These are phyloP conservation scores for Panicum virgatum DNA, from an alignment of 202 grass and related monocot genomes.

Conservation along the genomic window DNA sequence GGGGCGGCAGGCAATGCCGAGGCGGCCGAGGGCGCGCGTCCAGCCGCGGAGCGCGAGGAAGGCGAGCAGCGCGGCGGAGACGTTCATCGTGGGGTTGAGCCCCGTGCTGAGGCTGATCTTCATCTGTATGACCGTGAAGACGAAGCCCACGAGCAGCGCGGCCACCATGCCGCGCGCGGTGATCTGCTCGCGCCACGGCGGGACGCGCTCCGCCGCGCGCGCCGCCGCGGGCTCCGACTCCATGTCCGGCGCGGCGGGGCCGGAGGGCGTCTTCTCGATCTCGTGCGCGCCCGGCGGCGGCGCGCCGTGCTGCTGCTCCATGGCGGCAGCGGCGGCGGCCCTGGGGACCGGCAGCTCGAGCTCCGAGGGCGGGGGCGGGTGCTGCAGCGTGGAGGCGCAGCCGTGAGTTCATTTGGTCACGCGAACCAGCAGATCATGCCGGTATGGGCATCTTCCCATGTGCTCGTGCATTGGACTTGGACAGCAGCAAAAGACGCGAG, in stretches of 20 bases:
- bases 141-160: conserved; percentile 62
- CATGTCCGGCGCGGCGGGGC: conserved; percentile 14
- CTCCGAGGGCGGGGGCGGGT: conserved; percentile 25
- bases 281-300: not conserved
- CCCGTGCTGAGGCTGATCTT: conserved; percentile 93
- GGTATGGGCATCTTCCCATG: not conserved
- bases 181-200: conserved; percentile 84
- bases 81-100: conserved; percentile 84
- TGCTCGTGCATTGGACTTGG: conserved; percentile 20
- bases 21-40: conserved; percentile 60
- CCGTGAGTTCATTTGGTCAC: conserved; percentile 34
- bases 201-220: conserved; percentile 47
- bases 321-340: not conserved
- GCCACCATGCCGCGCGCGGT: conserved; percentile 72
- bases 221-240: conserved; percentile 43
- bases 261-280: conserved; percentile 53
- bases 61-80: conserved; percentile 87
- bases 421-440: not conserved
- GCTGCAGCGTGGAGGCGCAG: conserved; percentile 19
- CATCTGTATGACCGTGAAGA: conserved; percentile 91
- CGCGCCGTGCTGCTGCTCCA: conserved; percentile 29
- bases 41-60: conserved; percentile 80
- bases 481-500: not conserved
- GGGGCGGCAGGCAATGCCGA: conserved; percentile 59
- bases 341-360: conserved; percentile 47